These are phyloP conservation scores for Inga leiocalycina DNA, from an alignment of 306 rosid genomes.

Conservation along the genomic window DNA sequence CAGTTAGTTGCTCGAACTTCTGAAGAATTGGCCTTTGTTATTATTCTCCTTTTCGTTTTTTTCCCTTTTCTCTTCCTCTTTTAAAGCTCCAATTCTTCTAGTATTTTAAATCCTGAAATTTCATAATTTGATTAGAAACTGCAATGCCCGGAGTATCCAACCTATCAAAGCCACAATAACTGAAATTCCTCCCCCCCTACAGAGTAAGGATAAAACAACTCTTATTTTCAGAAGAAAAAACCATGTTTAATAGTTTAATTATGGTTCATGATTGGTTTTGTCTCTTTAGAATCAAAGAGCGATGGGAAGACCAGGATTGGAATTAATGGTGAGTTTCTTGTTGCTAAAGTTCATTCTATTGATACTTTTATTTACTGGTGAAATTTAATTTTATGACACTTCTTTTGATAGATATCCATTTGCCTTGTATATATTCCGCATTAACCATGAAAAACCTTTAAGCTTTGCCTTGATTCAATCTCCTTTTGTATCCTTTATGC, in stretches of 20 bases:
- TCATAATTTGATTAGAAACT: constrained; percentile 46
- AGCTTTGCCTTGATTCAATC: not conserved
- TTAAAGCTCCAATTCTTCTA: not conserved
- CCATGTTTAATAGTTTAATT: constrained; percentile 6
- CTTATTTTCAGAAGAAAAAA: not conserved
- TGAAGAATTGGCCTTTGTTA: not conserved
- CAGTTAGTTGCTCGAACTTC: constrained; percentile 54
- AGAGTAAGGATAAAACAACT: constrained; percentile 51
- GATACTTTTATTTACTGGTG: not conserved
- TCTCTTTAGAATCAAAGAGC: constrained; percentile 61
- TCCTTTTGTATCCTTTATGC: not conserved
- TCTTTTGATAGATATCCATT: not conserved
- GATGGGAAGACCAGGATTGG: constrained; percentile 80
- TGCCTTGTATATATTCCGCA: not conserved
- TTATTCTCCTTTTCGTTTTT: not conserved
- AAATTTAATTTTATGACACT: not conserved
- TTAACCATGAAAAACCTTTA: not conserved
- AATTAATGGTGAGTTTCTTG: constrained; percentile 73
- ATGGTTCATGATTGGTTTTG: constrained; percentile 38
- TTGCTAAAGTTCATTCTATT: constrained; percentile 10
- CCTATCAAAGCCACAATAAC: constrained; percentile 93
- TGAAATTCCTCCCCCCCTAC: constrained; percentile 74
- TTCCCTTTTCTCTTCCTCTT: not conserved
- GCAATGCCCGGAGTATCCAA: constrained; percentile 47
- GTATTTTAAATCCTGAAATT: constrained; percentile 15